phyloP scores from a whole-genome alignment of 768 basidiomycete genomes.

The Collybia nuda region DNA sequence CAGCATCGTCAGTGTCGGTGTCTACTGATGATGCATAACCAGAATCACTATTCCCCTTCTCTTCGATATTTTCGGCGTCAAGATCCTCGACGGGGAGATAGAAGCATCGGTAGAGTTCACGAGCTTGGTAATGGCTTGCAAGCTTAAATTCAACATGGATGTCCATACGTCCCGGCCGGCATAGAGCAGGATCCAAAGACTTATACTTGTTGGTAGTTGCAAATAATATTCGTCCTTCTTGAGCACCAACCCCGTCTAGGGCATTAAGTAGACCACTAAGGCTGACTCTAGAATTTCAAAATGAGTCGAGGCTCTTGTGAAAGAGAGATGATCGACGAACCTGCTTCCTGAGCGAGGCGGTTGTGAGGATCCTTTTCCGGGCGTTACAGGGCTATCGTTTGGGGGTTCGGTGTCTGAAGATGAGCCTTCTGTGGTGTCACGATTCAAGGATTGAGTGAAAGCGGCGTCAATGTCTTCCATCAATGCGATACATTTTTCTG shows the following conservation, averaged over 20 bases:
- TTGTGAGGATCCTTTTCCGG: not conserved
- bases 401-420: not conserved
- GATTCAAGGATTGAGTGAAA: conserved; percentile 48
- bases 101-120: conserved; percentile 65
- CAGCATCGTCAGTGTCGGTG: not conserved
- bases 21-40: conserved; percentile 23
- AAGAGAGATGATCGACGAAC: conserved; percentile 12
- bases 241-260: conserved; percentile 72
- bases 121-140: conserved; percentile 65
- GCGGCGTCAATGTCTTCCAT: conserved; percentile 89
- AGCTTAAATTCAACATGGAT: conserved; percentile 72
- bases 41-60: conserved; percentile 10
- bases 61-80: conserved; percentile 10
- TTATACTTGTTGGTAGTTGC: conserved; percentile 75
- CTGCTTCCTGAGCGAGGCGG: not conserved
- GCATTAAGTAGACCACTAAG: conserved; percentile 58
- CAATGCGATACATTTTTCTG: conserved; percentile 65
- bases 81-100: conserved; percentile 43
- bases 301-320: not conserved
- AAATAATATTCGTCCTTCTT: conserved; percentile 75
- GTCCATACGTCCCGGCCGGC: conserved; percentile 78
- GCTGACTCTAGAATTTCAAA: not conserved
- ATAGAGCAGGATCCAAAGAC: conserved; percentile 69
- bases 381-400: conserved; percentile 4
- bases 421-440: conserved; percentile 22